A percentile compares a stretch with the other conserved stretches of the same genome.
Evolutionary conservation across 73 alveolate species (phyloP).

Genomic region (Paraurostyla sp.): DNA sequence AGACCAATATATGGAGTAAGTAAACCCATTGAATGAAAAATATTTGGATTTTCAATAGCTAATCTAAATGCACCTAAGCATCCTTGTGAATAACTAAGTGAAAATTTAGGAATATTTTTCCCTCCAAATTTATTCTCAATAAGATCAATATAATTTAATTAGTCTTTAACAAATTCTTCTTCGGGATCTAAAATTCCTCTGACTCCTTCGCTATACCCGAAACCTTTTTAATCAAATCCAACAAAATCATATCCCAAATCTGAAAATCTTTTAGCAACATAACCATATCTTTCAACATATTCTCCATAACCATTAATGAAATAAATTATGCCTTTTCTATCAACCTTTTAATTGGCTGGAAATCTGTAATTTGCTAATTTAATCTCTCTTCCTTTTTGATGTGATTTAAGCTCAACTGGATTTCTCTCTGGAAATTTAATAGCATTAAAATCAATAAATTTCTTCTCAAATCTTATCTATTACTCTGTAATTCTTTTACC

Average conservation of each 20-base stretch:
- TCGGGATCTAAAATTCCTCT: conserved; percentile 52
- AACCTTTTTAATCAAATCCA: conserved; percentile 69
- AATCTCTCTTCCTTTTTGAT: conserved; percentile 4
- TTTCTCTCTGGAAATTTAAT: conserved; percentile 13
- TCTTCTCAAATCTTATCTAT: neutral
- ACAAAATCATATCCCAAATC: conserved; percentile 71
- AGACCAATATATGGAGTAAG: conserved; percentile 5
- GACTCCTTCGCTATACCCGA: conserved; percentile 65
- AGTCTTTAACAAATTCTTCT: neutral
- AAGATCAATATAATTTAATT: neutral
- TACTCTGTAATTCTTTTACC: conserved; percentile 9
- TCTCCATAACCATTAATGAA: conserved; percentile 75
- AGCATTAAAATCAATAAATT: conserved; percentile 18
- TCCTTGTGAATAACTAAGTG: conserved; percentile 44
- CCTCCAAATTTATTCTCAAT: conserved; percentile 25
- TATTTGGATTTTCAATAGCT: neutral
- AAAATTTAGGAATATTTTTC: neutral
- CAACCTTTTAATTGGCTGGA: conserved; percentile 11
- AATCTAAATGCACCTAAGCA: neutral
- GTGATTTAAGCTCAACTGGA: neutral
- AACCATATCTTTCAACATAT: conserved; percentile 69
- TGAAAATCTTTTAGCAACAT: conserved; percentile 61
- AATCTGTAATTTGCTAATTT: conserved; percentile 47
- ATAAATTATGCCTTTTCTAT: conserved; percentile 58
- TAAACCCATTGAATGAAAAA: conserved; percentile 19